phyloP scores from a whole-genome alignment of 345 rosid genomes.

The Toxicodendron radicans region DNA sequence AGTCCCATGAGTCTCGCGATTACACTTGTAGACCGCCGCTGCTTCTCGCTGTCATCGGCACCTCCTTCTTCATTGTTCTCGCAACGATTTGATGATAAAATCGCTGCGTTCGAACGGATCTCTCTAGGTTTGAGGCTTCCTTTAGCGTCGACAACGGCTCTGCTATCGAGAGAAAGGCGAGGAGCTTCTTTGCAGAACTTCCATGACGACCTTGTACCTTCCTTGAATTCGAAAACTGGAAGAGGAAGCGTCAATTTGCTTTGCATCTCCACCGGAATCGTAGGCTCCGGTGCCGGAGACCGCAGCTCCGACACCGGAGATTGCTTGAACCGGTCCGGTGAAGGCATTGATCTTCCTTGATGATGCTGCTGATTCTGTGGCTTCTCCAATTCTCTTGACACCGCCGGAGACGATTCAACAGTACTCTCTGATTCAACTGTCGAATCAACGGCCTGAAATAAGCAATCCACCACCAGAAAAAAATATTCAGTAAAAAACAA shows the following conservation, averaged over 20 bases:
- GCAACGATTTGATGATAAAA: constrained; percentile 32
- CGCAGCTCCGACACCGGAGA: constrained; percentile 40
- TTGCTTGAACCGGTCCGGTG: constrained; percentile 45
- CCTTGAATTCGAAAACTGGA: constrained; percentile 53
- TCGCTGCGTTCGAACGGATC: constrained; percentile 55
- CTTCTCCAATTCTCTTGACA: constrained; percentile 38
- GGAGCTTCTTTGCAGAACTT: constrained; percentile 90
- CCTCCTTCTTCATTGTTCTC: constrained; percentile 25
- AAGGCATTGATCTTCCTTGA: constrained; percentile 37
- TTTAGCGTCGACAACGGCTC: constrained; percentile 80
- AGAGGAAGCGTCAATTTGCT: constrained; percentile 47
- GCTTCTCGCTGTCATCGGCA: constrained; percentile 39
- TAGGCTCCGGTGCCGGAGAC: constrained; percentile 38
- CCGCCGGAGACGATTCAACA: constrained; percentile 34
- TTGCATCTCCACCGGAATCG: constrained; percentile 24
- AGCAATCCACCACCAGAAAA: background rate
- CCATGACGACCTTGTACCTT: constrained; percentile 67
- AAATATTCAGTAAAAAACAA: background rate
- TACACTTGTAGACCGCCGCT: constrained; percentile 78
- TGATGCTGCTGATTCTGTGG: constrained; percentile 28
- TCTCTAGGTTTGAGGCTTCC: constrained; percentile 85
- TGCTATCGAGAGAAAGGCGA: constrained; percentile 94
- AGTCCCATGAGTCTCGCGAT: constrained; percentile 95
- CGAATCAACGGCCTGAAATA: constrained; percentile 38
- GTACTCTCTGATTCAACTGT: constrained; percentile 29